Evolutionary conservation across 1,139 yeast species (phyloP).

Genomic region (Magnusiomyces starmeri): DNA sequence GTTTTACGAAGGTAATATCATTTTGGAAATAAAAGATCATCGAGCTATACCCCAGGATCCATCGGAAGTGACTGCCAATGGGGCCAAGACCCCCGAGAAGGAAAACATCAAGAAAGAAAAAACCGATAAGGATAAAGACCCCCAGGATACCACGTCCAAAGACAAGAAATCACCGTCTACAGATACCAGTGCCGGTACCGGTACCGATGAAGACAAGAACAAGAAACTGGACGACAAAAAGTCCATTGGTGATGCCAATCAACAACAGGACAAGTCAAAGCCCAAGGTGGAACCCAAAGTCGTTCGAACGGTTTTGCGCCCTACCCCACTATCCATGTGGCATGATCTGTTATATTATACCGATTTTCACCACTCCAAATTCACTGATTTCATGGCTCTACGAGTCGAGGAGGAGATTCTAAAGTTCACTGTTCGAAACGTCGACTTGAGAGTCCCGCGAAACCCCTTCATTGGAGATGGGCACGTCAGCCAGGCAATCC

Average conservation of each 20-base stretch:
- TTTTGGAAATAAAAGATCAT: constrained; percentile 78
- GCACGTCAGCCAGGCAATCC: too few relatives aligned
- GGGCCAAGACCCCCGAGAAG: not conserved
- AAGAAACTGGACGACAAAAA: not conserved
- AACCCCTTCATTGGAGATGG: constrained; percentile 13
- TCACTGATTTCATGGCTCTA: constrained; percentile 69
- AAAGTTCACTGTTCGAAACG: constrained; percentile 65
- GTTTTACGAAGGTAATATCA: constrained; percentile 83
- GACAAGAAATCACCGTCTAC: not conserved
- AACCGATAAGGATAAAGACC: not conserved
- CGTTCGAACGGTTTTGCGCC: constrained; percentile 67
- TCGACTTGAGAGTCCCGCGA: constrained; percentile 61
- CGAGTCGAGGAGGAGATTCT: constrained; percentile 81
- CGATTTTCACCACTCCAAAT: constrained; percentile 58
- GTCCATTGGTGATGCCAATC: not conserved
- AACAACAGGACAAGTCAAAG: not conserved
- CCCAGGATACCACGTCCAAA: not conserved
- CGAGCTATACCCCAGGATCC: constrained; percentile 30
- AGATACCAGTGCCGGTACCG: constrained; percentile 1
- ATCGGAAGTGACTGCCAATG: constrained; percentile 2
- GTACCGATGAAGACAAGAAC: not conserved
- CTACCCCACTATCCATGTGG: constrained; percentile 74
- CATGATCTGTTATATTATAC: constrained; percentile 82
- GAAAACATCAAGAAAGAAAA: not conserved
- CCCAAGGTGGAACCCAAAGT: constrained; percentile 48